Base-by-base conservation (phyloP, 1,284 basidiomycete species). In the Ganoderma lingzhi region DNA sequence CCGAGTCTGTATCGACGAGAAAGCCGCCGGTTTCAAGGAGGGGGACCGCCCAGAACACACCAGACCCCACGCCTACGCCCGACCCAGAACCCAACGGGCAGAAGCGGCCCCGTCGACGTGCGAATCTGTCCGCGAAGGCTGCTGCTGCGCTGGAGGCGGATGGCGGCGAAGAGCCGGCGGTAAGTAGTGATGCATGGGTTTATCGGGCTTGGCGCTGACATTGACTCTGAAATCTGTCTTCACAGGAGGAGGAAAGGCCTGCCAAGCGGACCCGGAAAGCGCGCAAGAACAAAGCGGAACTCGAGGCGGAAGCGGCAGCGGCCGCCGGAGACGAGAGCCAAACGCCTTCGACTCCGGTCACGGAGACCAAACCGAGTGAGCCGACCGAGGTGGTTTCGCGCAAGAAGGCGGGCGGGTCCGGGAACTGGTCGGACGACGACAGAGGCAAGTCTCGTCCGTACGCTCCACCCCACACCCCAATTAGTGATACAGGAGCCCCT, bases 361-460 rank as follows among this genome's bases (percentile, higher is more conserved):
- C 64, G 32, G 78, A 79, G 19, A 77, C 81, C 64, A 78, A 72
- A 64, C 77, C 78, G 67, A 70, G 73, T 39, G 78, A 77, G 68
- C 79, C 75, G 63, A 79, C 71, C 39, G 82, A 84, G 44, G 63
- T 76, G 9, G 73, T 75, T 14, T 63, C 75, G 74, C 78, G 84
- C 71, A 83, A 84, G 80, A 68, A 79, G 56, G 69, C 77, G 28
- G 76, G 73, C 42, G 64, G 65, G 35, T 77, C 76, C 12, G 59
- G 59, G 45, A 80, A 81, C 35, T 87, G 91, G 90, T 82, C 88
- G 60, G 81, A 87, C 60, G 84, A 89, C 71, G 90, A 92, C 76
- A 87, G 87, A 84, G 83, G 89, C 88, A 71, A 71, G 83, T 71
- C 77, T 71, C 63, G 66, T 74, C 67, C 66, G 66, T 66, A 73